Evolutionary conservation across 2,329 filamentous ascomycete genomes (phyloP).

Genomic region (Penicillium brasilianum): DNA sequence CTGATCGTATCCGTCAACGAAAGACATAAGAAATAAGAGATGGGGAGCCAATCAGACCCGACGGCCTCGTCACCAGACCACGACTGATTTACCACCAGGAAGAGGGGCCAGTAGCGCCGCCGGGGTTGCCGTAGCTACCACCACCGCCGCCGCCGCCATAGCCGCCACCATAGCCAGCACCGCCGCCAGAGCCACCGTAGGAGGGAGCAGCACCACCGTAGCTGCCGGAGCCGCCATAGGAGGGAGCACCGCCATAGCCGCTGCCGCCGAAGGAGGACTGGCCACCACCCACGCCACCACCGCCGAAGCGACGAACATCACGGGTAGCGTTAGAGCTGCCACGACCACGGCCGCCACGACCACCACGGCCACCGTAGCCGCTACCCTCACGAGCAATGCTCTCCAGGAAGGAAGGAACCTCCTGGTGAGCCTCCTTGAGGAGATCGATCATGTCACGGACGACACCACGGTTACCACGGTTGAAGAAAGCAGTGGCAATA

Average conservation of each 20-base stretch:
- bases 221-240: conserved; percentile 42
- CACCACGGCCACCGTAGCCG: conserved; percentile 74
- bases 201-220: conserved; percentile 32
- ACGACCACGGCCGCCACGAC: conserved; percentile 74
- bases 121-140: conserved; percentile 54
- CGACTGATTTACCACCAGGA: conserved; percentile 57
- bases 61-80: conserved; percentile 49
- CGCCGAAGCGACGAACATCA: conserved; percentile 80
- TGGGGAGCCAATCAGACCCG: conserved; percentile 45
- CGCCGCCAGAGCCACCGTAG: conserved; percentile 38
- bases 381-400: conserved; percentile 94
- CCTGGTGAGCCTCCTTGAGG: conserved; percentile 98
- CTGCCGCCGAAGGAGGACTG: conserved; percentile 6
- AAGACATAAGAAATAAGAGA: conserved; percentile 39
- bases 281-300: conserved; percentile 47
- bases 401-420: conserved; percentile 91
- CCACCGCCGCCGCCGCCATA: conserved; percentile 41
- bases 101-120: conserved; percentile 55
- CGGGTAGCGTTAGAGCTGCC: conserved; percentile 67
- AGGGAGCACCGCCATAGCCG: conserved; percentile 35
- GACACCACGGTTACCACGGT: conserved; percentile 97
- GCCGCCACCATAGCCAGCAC: conserved; percentile 31
- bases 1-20: conserved; percentile 48
- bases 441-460: conserved; percentile 97
- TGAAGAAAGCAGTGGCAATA: conserved; percentile 98